phyloP scores from a whole-genome alignment of 306 rosid genomes.

The Crotalaria pallida region DNA sequence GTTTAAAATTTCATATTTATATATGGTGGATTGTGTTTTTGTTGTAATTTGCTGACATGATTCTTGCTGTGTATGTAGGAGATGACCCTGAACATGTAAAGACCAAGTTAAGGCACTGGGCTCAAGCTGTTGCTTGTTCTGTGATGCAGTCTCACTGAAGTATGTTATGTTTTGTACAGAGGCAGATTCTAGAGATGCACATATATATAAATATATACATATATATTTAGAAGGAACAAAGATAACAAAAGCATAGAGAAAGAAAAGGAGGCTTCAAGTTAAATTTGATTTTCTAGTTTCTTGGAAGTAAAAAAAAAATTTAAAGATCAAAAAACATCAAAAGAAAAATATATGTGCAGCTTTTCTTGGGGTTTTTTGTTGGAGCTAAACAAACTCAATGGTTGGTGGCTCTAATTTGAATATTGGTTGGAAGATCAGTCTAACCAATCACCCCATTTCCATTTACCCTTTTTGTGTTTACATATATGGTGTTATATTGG shows the following conservation, averaged over 20 bases:
- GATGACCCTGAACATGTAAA: conserved; percentile 84
- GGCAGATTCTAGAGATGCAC: conserved; percentile 16
- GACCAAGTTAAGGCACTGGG: conserved; percentile 90
- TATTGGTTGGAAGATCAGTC: conserved; percentile 13
- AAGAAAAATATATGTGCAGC: background rate
- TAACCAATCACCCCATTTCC: background rate
- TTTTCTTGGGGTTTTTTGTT: background rate
- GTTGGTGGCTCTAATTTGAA: background rate
- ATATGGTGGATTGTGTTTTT: background rate
- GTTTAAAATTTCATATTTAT: too few relatives aligned
- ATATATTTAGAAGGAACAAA: background rate
- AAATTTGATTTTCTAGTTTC: background rate
- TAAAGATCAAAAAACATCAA: background rate
- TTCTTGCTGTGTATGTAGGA: conserved; percentile 34
- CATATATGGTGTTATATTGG: background rate
- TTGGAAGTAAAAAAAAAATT: background rate
- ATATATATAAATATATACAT: too few relatives aligned
- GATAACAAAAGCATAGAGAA: background rate
- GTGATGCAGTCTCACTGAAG: conserved; percentile 61
- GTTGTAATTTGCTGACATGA: background rate
- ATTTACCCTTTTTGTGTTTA: background rate
- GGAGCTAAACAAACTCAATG: conserved; percentile 7
- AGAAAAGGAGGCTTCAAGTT: background rate
- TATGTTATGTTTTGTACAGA: conserved; percentile 38
- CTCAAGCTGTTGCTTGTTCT: conserved; percentile 96